Conservation (phyloP, 2,329 filamentous ascomycete species). For the Paracoccidioides lutzii region DNA sequence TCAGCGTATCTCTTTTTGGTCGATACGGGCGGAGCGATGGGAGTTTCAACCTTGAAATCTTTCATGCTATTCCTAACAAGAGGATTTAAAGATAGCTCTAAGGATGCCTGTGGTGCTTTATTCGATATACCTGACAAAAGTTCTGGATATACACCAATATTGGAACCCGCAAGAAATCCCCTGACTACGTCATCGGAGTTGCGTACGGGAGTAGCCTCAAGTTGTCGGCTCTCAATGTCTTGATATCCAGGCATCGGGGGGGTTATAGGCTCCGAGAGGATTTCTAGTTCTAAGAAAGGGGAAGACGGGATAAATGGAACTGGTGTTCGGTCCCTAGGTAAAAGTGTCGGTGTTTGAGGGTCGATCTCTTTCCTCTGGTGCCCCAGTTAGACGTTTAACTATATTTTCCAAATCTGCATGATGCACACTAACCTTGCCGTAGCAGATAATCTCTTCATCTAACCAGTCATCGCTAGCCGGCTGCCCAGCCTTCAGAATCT, state of each 20-base stretch:
- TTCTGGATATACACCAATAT: slow-evolving; percentile 1
- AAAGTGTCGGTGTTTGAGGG: slow-evolving; percentile 35
- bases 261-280: slow-evolving; percentile 25
- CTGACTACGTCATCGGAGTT: background rate
- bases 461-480: slow-evolving; percentile 15
- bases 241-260: slow-evolving; percentile 22
- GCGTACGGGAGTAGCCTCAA: slow-evolving; percentile 10
- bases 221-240: slow-evolving; percentile 22
- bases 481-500: slow-evolving; percentile 4
- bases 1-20: background rate
- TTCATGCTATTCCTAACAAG: slow-evolving; percentile 10
- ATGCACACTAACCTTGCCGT: background rate
- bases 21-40: slow-evolving; percentile 31
- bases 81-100: background rate
- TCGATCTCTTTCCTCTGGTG: slow-evolving; percentile 18
- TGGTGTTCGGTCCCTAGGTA: slow-evolving; percentile 31
- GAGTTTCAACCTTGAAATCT: slow-evolving; percentile 34
- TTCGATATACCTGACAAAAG: background rate
- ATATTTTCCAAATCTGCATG: background rate
- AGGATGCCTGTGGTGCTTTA: background rate
- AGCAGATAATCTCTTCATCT: background rate
- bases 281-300: slow-evolving; percentile 23
- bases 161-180: background rate
- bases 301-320: slow-evolving; percentile 30
- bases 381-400: background rate